Conservation (phyloP, 495 filamentous ascomycete species). For the Cercophora scortea region DNA sequence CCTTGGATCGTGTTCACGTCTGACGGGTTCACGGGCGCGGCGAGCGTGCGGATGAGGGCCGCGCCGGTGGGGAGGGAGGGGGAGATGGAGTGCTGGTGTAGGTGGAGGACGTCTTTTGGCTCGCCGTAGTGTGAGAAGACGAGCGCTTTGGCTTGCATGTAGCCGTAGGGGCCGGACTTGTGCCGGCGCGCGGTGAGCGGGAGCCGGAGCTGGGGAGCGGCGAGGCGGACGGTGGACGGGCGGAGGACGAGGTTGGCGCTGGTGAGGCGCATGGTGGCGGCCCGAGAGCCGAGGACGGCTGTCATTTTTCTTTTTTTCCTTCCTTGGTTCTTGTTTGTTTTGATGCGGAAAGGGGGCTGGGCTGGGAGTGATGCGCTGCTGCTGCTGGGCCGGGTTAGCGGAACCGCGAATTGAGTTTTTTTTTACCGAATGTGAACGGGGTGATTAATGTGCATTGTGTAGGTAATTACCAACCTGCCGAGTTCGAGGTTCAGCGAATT, state of each 20-base stretch:
- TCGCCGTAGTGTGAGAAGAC: slow-evolving; percentile 81
- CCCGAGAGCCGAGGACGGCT: neutral
- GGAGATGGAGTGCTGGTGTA: slow-evolving; percentile 78
- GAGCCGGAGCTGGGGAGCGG: neutral
- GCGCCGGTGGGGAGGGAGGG: slow-evolving; percentile 69
- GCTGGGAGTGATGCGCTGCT: no score
- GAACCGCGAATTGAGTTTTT: no score
- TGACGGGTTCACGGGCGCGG: slow-evolving; percentile 89
- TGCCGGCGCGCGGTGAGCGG: slow-evolving; percentile 8
- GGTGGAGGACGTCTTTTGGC: slow-evolving; percentile 68
- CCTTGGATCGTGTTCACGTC: slow-evolving; percentile 94
- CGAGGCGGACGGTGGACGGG: no score
- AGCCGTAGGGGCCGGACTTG: slow-evolving; percentile 67
- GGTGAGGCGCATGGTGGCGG: neutral
- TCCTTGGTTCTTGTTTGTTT: no score
- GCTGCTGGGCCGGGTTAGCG: no score
- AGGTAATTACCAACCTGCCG: no score
- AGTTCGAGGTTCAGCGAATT: no score
- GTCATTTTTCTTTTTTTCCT: neutral
- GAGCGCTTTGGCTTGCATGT: slow-evolving; percentile 91
- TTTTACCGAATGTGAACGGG: no score
- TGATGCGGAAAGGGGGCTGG: no score
- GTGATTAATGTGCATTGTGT: no score
- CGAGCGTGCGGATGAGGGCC: slow-evolving; percentile 58
- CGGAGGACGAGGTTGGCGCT: neutral